Percentiles rank a stretch among this genome's conserved stretches.
Evolutionary conservation across 73 alveolate species (phyloP).

Genomic region (Paramecium sexaurelia): DNA sequence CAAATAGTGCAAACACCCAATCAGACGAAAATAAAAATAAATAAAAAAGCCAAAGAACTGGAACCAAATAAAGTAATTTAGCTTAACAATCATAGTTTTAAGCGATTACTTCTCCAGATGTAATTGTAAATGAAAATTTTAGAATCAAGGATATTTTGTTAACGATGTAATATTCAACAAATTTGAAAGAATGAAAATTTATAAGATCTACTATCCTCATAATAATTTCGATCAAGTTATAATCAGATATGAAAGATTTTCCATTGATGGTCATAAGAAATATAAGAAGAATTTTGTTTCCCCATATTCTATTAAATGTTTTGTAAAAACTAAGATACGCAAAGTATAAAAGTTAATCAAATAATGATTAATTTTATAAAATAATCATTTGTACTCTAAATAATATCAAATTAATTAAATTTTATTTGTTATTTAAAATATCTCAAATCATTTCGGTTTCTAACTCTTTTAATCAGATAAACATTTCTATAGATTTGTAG

Average conservation of each 20-base stretch:
- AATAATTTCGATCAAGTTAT: slow-evolving; percentile 25
- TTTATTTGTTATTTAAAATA: background rate
- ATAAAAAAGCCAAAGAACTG: background rate
- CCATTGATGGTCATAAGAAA: background rate
- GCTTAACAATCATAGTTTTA: background rate
- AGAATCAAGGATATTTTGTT: background rate
- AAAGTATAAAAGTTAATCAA: background rate
- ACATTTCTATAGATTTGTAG: background rate
- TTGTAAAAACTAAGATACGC: background rate
- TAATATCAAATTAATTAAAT: background rate
- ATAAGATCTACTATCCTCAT: slow-evolving; percentile 6
- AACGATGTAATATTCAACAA: background rate
- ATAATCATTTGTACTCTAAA: background rate
- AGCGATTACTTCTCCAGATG: background rate
- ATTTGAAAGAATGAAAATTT: background rate
- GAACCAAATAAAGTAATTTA: background rate
- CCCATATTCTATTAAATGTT: slow-evolving; percentile 8
- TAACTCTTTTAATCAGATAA: background rate
- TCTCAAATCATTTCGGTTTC: background rate
- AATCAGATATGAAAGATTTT: background rate
- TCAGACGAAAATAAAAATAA: background rate
- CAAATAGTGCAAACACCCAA: background rate
- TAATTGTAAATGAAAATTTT: background rate
- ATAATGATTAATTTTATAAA: background rate
- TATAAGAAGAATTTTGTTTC: background rate